A percentile compares a stretch with the other conserved stretches of the same genome.
Conservation (phyloP, 192 early-diverging fungal species). For the Neocallimastix lanati region DNA sequence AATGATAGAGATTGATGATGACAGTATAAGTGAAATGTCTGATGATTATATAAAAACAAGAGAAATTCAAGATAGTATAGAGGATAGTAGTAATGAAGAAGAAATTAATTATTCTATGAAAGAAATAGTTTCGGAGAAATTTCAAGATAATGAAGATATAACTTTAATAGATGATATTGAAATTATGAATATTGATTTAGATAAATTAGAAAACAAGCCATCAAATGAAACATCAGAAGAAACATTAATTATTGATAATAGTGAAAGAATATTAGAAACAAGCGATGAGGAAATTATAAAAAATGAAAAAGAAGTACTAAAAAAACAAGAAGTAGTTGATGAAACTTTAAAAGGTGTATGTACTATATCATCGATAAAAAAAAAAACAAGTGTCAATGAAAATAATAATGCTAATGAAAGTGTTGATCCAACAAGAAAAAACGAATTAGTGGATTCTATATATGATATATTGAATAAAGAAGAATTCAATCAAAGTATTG, state of each 20-base stretch:
- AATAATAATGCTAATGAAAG: background rate
- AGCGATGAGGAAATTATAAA: background rate
- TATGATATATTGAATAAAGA: background rate
- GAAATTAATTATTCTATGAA: too few relatives aligned
- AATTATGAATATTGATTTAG: background rate
- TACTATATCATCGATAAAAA: too few relatives aligned
- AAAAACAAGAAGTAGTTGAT: too few relatives aligned
- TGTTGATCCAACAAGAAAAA: too few relatives aligned
- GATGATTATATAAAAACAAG: background rate
- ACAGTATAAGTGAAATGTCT: background rate
- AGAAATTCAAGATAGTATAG: background rate
- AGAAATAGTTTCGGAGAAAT: background rate
- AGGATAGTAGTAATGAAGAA: background rate
- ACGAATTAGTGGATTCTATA: background rate
- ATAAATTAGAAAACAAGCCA: background rate
- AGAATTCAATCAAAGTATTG: background rate
- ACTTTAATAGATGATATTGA: background rate
- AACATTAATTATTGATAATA: background rate
- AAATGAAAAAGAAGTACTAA: too few relatives aligned
- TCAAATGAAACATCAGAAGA: background rate
- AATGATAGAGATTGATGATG: background rate
- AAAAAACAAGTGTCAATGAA: too few relatives aligned
- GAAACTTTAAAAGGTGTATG: background rate
- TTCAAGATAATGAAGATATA: background rate
- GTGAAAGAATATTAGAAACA: background rate